A percentile compares a stretch with the other conserved stretches of the same genome.
Conservation (phyloP, 495 filamentous ascomycete species). For the Sordaria brevicollis region DNA sequence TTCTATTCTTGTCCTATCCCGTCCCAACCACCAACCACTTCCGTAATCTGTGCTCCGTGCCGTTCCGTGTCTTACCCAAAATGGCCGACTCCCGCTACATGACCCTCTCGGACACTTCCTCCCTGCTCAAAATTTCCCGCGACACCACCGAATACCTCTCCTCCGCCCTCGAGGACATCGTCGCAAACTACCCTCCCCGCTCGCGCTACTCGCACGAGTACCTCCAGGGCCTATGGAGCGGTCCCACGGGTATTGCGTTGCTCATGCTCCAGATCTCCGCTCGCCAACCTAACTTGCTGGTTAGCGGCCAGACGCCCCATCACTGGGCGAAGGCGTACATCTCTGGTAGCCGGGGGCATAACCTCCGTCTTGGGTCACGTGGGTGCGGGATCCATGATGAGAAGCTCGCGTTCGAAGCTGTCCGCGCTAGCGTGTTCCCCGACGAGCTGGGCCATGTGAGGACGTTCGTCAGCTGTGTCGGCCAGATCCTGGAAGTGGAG, state of each 20-base stretch:
- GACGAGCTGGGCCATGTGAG: slow-evolving; percentile 31
- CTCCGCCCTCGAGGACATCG: slow-evolving; percentile 22
- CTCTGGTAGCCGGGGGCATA: slow-evolving; percentile 29
- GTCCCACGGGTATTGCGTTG: slow-evolving; percentile 49
- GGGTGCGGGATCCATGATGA: slow-evolving; percentile 48
- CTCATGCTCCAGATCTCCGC: slow-evolving; percentile 44
- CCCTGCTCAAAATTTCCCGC: not conserved
- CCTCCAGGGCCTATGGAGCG: slow-evolving; percentile 44
- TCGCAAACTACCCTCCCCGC: slow-evolving; percentile 20
- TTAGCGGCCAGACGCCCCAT: slow-evolving; percentile 31
- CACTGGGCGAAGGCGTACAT: slow-evolving; percentile 42
- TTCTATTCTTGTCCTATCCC: not conserved
- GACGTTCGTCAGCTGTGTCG: slow-evolving; percentile 33
- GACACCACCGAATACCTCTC: slow-evolving; percentile 11
- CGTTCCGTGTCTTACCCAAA: not conserved
- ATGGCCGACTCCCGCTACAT: slow-evolving; percentile 7
- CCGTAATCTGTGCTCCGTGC: too few species aligned
- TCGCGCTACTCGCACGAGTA: slow-evolving; percentile 14
- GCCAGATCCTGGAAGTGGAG: slow-evolving; percentile 20
- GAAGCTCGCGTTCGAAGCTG: slow-evolving; percentile 40
- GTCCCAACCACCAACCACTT: not conserved
- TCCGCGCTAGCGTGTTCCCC: slow-evolving; percentile 34
- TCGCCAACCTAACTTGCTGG: slow-evolving; percentile 33
- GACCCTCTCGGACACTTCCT: not conserved
- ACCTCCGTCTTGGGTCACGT: slow-evolving; percentile 13